Evolutionary conservation across 306 rosid genomes (phyloP), one percentile per base, ranked within the genome.

Genomic region (Herpetospermum pedunculosum): DNA sequence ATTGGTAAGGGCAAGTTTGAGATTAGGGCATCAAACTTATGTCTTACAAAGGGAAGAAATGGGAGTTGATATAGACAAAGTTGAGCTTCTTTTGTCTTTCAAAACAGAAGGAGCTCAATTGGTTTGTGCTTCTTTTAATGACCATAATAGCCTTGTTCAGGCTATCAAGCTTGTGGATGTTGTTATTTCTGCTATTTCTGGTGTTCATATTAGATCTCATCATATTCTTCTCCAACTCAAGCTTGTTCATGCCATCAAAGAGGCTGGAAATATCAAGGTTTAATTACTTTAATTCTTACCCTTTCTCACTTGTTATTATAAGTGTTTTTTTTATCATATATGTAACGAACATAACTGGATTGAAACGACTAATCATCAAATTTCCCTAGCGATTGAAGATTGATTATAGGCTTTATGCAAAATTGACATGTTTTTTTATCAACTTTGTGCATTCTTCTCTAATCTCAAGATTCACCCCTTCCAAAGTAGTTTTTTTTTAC

Each of bases 231-330:
- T 83, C 9, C 96, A 90, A 55, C 96, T 88, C 65, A 86, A 90
- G 69, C 96, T 90, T 37, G 81, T 90, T 70, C 76, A 80, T 73
- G 96, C 92, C 16, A 88, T 90, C 5, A 86, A 83, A 84, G 83
- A 90, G 79, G 92, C 96, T 19, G 88, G 88, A 52, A 87, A 87
- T 71, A 10, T 88, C 16, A 90, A 90, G 92, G 96, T 89, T 78
- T 4, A 5, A 14, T 64, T 53, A n/a, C n/a, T n/a, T 21, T 53
- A 19, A 19, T 58, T 54, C 65, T 26, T 38, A 28, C 6, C 60
- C 15, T 4, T 53, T 19, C 18, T 46, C 16, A 2, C 49, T 16
- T 47, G 8, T 47, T 47, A 15, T 47, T 47, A 1, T 0, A 2
- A 47, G n/a, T 47, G 53, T 47, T 47, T n/a, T n/a, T n/a, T n/a